A percentile compares a stretch with the other conserved stretches of the same genome.
phyloP scores from a whole-genome alignment of 2,329 filamentous ascomycete species.

The Eurotiales sp. region DNA sequence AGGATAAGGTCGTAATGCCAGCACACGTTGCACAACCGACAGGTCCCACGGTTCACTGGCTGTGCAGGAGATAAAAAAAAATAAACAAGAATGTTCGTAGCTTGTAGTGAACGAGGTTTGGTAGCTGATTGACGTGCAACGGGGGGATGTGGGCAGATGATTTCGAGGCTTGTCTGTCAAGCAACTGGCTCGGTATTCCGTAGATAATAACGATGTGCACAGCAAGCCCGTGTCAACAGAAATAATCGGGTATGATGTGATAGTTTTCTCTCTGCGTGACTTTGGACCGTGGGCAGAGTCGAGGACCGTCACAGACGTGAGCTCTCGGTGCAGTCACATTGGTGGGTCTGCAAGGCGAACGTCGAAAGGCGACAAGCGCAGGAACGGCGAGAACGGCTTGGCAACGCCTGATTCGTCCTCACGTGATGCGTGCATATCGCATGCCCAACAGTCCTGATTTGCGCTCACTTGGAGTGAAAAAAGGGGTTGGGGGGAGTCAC shows the following conservation, averaged over 20 bases:
- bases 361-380: conserved; percentile 7
- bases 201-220: background rate
- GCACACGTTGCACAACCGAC: conserved; percentile 5
- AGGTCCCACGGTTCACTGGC: background rate
- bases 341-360: conserved; percentile 6
- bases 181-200: background rate
- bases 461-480: too few relatives aligned
- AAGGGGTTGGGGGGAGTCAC: too few relatives aligned
- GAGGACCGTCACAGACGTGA: background rate
- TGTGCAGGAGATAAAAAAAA: background rate
- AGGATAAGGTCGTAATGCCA: conserved; percentile 2
- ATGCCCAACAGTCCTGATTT: too few relatives aligned
- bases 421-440: too few relatives aligned
- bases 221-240: background rate
- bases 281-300: background rate
- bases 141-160: background rate
- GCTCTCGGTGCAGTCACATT: conserved; percentile 3
- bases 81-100: background rate
- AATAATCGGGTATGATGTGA: background rate
- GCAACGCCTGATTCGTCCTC: too few relatives aligned
- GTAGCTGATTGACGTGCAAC: too few relatives aligned
- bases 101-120: background rate
- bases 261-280: background rate
- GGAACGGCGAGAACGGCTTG: background rate
- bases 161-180: background rate